These are phyloP conservation scores for Areca catechu DNA, from an alignment of 176 grass and related monocot species.

Conservation along the genomic window DNA sequence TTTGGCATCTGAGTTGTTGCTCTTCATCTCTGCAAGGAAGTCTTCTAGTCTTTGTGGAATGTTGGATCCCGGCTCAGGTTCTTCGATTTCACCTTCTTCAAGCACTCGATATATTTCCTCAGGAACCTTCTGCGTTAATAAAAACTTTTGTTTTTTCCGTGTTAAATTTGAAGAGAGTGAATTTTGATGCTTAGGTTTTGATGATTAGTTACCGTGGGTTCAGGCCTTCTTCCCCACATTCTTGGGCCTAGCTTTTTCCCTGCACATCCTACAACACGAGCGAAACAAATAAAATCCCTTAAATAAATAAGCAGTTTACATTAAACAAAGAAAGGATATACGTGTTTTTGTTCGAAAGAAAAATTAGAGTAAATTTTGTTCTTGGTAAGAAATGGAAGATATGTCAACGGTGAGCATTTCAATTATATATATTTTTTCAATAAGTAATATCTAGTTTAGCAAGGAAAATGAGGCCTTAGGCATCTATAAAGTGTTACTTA, in stretches of 20 bases:
- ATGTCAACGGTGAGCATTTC: too few species aligned
- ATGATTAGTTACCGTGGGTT: constrained; percentile 2
- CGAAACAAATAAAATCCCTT: too few species aligned
- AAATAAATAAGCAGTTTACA: background rate
- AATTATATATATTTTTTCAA: too few species aligned
- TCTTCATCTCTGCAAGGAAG: constrained; percentile 21
- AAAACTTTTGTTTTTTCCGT: too few species aligned
- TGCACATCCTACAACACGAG: constrained; percentile 11
- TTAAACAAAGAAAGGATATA: too few species aligned
- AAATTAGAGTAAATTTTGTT: too few species aligned
- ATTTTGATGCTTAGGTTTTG: background rate
- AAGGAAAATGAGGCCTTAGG: too few species aligned
- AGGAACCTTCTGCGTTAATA: constrained; percentile 5
- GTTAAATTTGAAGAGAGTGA: too few species aligned
- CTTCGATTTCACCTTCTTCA: constrained; percentile 3
- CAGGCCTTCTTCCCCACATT: constrained; percentile 11
- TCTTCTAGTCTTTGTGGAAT: constrained; percentile 15
- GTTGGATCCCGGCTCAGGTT: background rate
- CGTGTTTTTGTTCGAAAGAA: too few species aligned
- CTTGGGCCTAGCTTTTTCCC: constrained; percentile 16
- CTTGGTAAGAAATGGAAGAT: too few species aligned
- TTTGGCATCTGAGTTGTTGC: constrained; percentile 15
- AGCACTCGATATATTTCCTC: constrained; percentile 18
- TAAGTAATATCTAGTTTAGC: too few species aligned
- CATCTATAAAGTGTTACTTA: too few species aligned